A percentile compares a stretch with the other conserved stretches of the same genome.
Conservation (phyloP, 805 yeast genomes). For the Komagataella populi region DNA sequence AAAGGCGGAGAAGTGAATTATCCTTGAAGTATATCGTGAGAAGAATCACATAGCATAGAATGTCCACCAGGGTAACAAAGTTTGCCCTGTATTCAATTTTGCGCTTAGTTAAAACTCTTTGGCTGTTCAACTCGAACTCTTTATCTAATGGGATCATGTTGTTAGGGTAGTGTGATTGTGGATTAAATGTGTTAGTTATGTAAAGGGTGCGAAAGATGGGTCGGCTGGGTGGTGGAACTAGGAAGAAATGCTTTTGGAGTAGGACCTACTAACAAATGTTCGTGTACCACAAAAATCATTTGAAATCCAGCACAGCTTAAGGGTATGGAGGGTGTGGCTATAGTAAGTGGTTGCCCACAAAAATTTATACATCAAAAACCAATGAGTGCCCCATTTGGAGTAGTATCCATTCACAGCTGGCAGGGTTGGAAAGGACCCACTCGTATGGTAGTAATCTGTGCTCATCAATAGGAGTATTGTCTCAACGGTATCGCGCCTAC, state of each 20-base stretch:
- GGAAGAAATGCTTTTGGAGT: not conserved
- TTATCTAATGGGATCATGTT: slow-evolving; percentile 6
- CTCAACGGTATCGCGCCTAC: not conserved
- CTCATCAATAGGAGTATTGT: no score
- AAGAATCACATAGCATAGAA: slow-evolving; percentile 22
- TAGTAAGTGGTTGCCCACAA: no score
- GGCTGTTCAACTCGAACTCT: slow-evolving; percentile 27
- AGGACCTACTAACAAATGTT: not conserved
- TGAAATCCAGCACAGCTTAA: no score
- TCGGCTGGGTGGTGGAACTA: not conserved
- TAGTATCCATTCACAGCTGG: no score
- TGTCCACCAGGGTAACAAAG: slow-evolving; percentile 19
- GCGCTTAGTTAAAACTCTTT: slow-evolving; percentile 25
- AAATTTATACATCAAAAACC: no score
- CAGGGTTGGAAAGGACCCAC: no score
- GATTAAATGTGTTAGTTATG: not conserved
- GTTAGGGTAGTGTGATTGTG: not conserved
- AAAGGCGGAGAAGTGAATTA: slow-evolving; percentile 19
- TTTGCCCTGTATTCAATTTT: slow-evolving; percentile 24
- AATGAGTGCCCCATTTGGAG: no score
- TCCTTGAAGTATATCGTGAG: slow-evolving; percentile 27
- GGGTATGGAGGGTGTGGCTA: no score
- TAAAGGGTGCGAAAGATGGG: not conserved
- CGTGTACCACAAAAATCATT: not conserved
- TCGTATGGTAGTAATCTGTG: no score